Evolutionary conservation across 805 yeast genomes (phyloP).

Genomic region (Yamadazyma scolyti): DNA sequence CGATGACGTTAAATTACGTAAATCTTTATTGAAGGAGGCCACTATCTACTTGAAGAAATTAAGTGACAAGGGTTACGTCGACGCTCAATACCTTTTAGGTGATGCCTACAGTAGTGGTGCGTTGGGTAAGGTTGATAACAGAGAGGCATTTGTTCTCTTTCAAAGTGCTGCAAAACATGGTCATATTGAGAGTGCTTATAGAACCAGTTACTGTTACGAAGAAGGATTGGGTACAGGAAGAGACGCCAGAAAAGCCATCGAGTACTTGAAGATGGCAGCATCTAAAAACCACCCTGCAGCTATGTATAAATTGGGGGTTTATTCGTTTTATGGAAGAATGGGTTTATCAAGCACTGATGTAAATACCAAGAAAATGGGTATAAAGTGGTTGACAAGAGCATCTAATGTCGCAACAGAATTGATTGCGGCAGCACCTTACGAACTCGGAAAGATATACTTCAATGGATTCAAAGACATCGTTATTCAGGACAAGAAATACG

Average conservation of each 20-base stretch:
- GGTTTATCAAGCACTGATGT: constrained; percentile 63
- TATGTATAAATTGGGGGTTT: constrained; percentile 87
- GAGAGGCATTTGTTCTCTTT: constrained; percentile 72
- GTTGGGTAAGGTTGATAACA: constrained; percentile 72
- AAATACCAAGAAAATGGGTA: constrained; percentile 76
- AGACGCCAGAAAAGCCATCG: constrained; percentile 82
- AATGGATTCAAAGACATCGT: constrained; percentile 84
- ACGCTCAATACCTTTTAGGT: constrained; percentile 90
- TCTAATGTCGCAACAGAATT: constrained; percentile 77
- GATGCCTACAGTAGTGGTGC: constrained; percentile 87
- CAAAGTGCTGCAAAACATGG: constrained; percentile 92
- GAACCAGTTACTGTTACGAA: constrained; percentile 88
- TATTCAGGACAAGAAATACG: constrained; percentile 78
- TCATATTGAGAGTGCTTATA: constrained; percentile 85
- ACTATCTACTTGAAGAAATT: constrained; percentile 62
- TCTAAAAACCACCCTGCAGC: constrained; percentile 94
- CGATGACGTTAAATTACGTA: constrained; percentile 35
- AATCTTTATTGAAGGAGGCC: constrained; percentile 74
- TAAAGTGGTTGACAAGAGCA: constrained; percentile 90
- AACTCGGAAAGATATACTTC: constrained; percentile 79
- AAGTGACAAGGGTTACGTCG: constrained; percentile 76
- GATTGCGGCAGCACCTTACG: constrained; percentile 92
- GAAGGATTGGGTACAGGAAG: constrained; percentile 91
- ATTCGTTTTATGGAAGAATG: constrained; percentile 80
- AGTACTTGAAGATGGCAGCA: constrained; percentile 82